phyloP scores from a whole-genome alignment of 495 filamentous ascomycete genomes.

The Parmelia sp. region DNA sequence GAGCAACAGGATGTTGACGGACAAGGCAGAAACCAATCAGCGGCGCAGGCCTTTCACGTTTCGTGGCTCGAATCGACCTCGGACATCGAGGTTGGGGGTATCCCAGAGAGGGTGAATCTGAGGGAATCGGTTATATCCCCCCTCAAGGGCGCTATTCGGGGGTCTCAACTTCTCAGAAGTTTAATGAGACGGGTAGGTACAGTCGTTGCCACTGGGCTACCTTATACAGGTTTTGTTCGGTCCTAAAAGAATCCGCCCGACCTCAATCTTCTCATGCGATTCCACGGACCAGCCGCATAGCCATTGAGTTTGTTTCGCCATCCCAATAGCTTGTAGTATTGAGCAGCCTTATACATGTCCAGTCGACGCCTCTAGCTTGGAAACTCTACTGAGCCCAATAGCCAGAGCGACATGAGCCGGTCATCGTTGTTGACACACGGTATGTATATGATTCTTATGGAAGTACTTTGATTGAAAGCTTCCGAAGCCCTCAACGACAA shows the following conservation, averaged over 20 bases:
- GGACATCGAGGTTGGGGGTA: background rate
- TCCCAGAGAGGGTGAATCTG: background rate
- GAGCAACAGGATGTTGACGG: background rate
- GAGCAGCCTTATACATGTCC: background rate
- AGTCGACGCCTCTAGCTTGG: background rate
- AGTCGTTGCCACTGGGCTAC: background rate
- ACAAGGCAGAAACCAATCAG: background rate
- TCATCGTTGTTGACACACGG: background rate
- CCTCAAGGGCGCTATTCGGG: background rate
- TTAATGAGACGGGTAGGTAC: background rate
- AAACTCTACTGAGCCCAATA: background rate
- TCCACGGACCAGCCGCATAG: background rate
- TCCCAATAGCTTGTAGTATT: background rate
- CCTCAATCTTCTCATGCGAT: background rate
- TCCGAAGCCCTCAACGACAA: background rate
- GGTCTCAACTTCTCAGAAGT: background rate
- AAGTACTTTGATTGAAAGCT: background rate
- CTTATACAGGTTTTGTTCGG: background rate
- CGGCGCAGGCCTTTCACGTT: background rate
- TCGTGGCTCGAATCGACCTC: background rate
- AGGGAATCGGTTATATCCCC: background rate
- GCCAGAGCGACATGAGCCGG: background rate
- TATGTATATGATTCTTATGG: background rate
- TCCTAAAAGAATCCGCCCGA: background rate
- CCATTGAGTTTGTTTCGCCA: background rate